Evolutionary conservation across 345 rosid genomes (phyloP), one percentile per base, ranked within the genome.

Genomic region (Crucihimalaya himalaica): DNA sequence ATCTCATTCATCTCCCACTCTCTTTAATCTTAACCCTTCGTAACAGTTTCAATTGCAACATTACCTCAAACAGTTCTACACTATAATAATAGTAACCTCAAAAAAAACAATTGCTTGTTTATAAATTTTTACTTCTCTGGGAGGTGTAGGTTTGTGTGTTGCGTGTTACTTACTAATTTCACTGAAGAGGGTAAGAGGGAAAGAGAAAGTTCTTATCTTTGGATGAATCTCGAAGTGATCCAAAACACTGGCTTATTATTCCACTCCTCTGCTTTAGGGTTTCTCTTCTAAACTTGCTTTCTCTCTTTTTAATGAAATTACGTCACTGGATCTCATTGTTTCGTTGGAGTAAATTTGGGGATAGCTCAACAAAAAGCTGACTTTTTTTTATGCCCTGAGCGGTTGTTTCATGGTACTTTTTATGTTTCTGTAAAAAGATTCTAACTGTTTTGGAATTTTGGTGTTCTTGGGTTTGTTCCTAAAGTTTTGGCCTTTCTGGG

Each of bases 221-320:
- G 16, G 75, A 69, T 65, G 63, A 62, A 69, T 76, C 75, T 76
- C 43, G 19, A 63, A 70, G 66, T 63, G 52, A 76, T 70, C 66
- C 61, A 47, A 65, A 66, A 42, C 72, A 70, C 76, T 71, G 61
- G 0, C 62, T 77, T 70, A 13, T 40, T 40, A 70, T 71, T 77
- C 80, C 51, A 65, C 72, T 71, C 68, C 71, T 42, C 76, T 29
- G 50, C 68, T 65, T 21, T 64, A 48, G 72, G 76, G 66, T 47
- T 76, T 63, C 71, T 63, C 65, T 60, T 74, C 32, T 63, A 11
- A 42, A 13, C 11, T 28, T 62, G 29, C 23, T 8, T 42, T 29
- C 9, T 47, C 32, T 23, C 12, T n/a, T 21, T 21, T 23, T 21
- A 23, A 14, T 43, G 37, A 35, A 5, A 12, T 40, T 72, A 31